phyloP scores from a whole-genome alignment of 305 asterid species.

The Fraxinus paxiana region DNA sequence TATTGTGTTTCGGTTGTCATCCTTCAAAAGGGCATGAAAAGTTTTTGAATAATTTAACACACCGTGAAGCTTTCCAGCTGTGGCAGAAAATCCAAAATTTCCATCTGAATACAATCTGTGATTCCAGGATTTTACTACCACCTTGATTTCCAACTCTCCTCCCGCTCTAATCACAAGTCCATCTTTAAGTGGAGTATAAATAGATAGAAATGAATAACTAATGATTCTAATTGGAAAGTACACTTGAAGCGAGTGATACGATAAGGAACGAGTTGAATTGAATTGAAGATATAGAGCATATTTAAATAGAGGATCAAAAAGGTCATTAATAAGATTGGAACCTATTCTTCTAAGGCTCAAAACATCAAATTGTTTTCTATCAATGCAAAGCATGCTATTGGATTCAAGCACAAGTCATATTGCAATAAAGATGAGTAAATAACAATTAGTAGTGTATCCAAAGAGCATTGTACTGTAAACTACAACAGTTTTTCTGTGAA shows the following conservation, averaged over 20 bases:
- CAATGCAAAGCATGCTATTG: background rate
- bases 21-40: background rate
- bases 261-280: background rate
- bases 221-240: background rate
- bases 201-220: background rate
- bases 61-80: background rate
- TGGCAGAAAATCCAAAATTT: background rate
- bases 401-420: background rate
- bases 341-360: background rate
- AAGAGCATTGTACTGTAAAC: constrained; percentile 32
- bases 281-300: background rate
- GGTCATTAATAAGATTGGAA: background rate
- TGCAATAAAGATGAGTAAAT: background rate
- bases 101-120: background rate
- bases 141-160: background rate
- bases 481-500: constrained; percentile 42
- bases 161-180: background rate
- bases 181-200: background rate
- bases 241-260: background rate
- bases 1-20: constrained; percentile 35
- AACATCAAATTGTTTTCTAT: background rate
- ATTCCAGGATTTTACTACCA: background rate
- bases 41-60: background rate
- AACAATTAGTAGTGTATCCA: background rate
- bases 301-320: background rate